Conservation (phyloP, 2,329 filamentous ascomycete genomes). For the Madurella fahalii region DNA sequence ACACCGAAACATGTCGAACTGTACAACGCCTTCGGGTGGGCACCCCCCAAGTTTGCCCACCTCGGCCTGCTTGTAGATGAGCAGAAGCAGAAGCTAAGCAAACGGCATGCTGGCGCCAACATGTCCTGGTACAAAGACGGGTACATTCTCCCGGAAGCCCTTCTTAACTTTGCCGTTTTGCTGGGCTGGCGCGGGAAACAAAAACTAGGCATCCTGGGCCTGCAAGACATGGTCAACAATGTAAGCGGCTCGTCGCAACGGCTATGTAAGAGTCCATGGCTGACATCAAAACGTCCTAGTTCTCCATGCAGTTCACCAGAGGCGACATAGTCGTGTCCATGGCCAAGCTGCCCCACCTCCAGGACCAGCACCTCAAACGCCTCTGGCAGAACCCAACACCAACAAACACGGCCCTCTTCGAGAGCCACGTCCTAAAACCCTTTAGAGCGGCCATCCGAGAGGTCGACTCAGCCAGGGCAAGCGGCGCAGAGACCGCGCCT, state of each 20-base stretch:
- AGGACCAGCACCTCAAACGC: constrained; percentile 38
- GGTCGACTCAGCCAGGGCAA: neutral
- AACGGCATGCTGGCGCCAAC: constrained; percentile 62
- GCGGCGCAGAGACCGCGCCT: neutral
- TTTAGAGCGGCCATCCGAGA: constrained; percentile 17
- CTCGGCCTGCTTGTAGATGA: constrained; percentile 69
- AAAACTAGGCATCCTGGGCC: constrained; percentile 59
- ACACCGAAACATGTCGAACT: constrained; percentile 70
- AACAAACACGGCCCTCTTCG: constrained; percentile 9
- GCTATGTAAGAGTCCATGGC: constrained; percentile 25
- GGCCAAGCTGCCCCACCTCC: constrained; percentile 76
- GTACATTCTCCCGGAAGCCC: constrained; percentile 45
- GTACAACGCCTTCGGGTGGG: constrained; percentile 76
- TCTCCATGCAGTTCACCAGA: constrained; percentile 83
- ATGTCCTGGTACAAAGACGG: constrained; percentile 47
- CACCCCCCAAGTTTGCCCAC: constrained; percentile 71
- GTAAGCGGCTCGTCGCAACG: constrained; percentile 41
- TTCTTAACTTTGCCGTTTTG: constrained; percentile 79
- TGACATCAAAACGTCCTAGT: constrained; percentile 42
- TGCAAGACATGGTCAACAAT: constrained; percentile 66
- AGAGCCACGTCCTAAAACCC: constrained; percentile 22
- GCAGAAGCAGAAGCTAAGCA: constrained; percentile 76
- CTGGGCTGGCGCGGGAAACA: constrained; percentile 77
- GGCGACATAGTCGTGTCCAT: constrained; percentile 81
- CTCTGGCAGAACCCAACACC: constrained; percentile 15